A percentile compares a stretch with the other conserved stretches of the same genome.
phyloP scores from a whole-genome alignment of 495 filamentous ascomycete species.

The Xylaria venustula region DNA sequence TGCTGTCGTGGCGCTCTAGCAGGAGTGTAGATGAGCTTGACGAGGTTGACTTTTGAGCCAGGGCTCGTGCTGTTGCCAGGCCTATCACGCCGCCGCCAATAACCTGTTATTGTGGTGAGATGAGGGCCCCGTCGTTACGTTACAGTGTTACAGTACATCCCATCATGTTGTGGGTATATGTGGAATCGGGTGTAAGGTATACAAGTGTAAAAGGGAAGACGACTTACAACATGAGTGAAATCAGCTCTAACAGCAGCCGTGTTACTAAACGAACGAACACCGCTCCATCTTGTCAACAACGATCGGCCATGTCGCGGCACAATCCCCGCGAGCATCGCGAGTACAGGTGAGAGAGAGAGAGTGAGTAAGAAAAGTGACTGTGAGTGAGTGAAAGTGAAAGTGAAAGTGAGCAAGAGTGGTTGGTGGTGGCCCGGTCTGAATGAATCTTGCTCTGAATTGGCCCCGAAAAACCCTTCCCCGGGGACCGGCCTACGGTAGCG shows the following conservation, averaged over 20 bases:
- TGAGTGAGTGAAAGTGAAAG: background rate
- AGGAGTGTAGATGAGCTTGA: slow-evolving; percentile 61
- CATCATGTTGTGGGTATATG: background rate
- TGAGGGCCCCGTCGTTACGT: too few species aligned
- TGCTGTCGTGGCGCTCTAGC: slow-evolving; percentile 72
- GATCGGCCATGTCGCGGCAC: background rate
- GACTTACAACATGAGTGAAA: slow-evolving; percentile 76
- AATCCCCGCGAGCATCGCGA: slow-evolving; percentile 6
- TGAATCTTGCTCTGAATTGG: too few species aligned
- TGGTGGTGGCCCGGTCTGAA: too few species aligned
- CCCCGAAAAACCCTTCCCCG: too few species aligned
- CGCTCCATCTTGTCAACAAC: background rate
- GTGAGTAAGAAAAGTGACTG: background rate
- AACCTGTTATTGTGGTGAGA: slow-evolving; percentile 48
- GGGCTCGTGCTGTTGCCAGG: slow-evolving; percentile 76
- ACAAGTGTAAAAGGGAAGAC: too few species aligned
- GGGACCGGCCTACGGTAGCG: too few species aligned
- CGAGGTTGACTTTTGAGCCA: slow-evolving; percentile 56
- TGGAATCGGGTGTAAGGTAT: too few species aligned
- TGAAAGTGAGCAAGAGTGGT: background rate
- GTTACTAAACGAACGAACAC: slow-evolving; percentile 24
- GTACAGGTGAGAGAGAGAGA: background rate
- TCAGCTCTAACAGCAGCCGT: slow-evolving; percentile 52
- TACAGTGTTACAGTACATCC: too few species aligned
- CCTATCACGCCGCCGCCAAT: slow-evolving; percentile 92